phyloP scores from a whole-genome alignment of 2,329 filamentous ascomycete species.

The Fusarium succisae region DNA sequence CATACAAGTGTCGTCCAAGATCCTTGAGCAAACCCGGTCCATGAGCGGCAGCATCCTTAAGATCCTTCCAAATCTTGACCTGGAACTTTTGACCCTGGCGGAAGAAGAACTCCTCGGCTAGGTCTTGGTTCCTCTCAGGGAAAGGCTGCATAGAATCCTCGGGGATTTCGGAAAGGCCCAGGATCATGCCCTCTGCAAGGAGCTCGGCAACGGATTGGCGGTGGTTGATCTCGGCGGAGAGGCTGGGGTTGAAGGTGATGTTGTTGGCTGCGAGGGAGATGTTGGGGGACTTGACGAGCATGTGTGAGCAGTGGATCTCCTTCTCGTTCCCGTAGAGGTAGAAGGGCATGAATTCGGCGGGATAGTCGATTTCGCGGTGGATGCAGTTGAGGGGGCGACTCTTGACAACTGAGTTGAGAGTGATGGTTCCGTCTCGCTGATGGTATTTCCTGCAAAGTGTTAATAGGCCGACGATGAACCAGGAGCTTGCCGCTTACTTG shows the following conservation, averaged over 20 bases:
- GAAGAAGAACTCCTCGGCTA: slow-evolving; percentile 30
- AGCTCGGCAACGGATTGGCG: slow-evolving; percentile 24
- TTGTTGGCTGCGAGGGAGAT: slow-evolving; percentile 46
- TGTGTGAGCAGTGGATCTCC: slow-evolving; percentile 54
- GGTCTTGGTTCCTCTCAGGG: slow-evolving; percentile 25
- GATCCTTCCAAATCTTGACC: slow-evolving; percentile 26
- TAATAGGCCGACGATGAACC: rapidly evolving
- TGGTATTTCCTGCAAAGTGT: slow-evolving; percentile 13
- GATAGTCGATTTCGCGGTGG: slow-evolving; percentile 49
- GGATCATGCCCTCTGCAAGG: slow-evolving; percentile 37
- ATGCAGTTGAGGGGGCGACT: slow-evolving; percentile 50
- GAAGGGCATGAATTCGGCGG: slow-evolving; percentile 52
- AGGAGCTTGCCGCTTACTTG: neutral
- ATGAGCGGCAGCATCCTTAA: neutral
- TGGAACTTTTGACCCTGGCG: neutral
- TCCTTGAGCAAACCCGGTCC: slow-evolving; percentile 12
- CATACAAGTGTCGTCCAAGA: neutral
- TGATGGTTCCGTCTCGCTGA: slow-evolving; percentile 38
- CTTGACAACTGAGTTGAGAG: slow-evolving; percentile 40
- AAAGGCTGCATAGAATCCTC: slow-evolving; percentile 53
- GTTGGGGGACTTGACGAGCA: slow-evolving; percentile 55
- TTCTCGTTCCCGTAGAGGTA: slow-evolving; percentile 54
- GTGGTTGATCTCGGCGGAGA: slow-evolving; percentile 3
- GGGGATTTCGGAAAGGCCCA: slow-evolving; percentile 45
- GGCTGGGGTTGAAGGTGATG: slow-evolving; percentile 4